These are phyloP conservation scores for Celoporthe dispersa DNA, from an alignment of 2,329 filamentous ascomycete species.

Conservation along the genomic window DNA sequence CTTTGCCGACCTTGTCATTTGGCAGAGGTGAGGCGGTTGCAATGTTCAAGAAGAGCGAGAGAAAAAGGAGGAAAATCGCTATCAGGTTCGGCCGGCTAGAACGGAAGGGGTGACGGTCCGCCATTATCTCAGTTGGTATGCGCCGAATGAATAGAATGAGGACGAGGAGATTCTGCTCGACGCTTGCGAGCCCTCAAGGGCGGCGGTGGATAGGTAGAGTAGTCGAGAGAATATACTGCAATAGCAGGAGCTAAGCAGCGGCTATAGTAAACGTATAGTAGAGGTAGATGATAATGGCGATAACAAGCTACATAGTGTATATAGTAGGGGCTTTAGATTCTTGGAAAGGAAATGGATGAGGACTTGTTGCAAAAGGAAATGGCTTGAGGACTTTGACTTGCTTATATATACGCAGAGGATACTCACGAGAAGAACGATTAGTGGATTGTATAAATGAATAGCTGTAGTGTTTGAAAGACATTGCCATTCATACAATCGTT, in stretches of 20 bases:
- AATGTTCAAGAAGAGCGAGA: slow-evolving; percentile 6
- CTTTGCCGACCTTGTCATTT: background rate
- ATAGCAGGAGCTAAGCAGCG: background rate
- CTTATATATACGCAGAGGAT: background rate
- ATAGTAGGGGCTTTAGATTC: background rate
- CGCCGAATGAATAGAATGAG: background rate
- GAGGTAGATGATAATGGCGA: background rate
- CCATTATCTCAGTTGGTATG: background rate
- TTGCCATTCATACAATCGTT: background rate
- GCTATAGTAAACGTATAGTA: background rate
- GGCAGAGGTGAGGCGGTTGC: slow-evolving; percentile 7
- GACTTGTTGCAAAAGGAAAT: slow-evolving; percentile 1
- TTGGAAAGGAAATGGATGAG: slow-evolving; percentile 1
- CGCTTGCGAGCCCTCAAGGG: background rate
- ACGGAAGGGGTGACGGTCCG: background rate
- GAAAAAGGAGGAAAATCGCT: slow-evolving; percentile 6
- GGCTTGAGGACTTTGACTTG: background rate
- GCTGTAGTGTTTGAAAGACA: background rate
- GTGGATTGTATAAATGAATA: background rate
- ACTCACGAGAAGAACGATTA: background rate
- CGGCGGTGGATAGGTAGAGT: background rate
- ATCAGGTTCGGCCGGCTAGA: background rate
- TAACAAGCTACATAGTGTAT: background rate
- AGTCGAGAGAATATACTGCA: background rate
- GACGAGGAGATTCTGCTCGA: background rate